phyloP scores from a whole-genome alignment of 2,329 filamentous ascomycete genomes.

The Colletotrichum karsti region DNA sequence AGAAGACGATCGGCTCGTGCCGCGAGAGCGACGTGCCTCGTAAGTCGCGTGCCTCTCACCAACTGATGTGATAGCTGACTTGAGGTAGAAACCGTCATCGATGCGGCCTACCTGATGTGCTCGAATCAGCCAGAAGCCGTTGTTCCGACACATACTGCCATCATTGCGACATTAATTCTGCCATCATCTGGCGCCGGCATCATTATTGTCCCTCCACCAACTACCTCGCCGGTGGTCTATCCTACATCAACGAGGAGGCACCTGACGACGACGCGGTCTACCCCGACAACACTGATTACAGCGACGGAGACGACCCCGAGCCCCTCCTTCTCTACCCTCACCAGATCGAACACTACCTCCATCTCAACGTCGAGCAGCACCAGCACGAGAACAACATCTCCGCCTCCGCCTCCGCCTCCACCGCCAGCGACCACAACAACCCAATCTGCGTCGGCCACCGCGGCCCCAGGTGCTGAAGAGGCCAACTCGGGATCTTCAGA shows the following conservation, averaged over 20 bases:
- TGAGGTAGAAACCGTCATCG: constrained; percentile 47
- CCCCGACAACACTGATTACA: constrained; percentile 20
- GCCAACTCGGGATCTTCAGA: constrained; percentile 13
- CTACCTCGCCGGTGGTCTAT: not conserved
- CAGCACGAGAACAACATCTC: not conserved
- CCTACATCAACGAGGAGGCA: constrained; percentile 22
- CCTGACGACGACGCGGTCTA: constrained; percentile 8
- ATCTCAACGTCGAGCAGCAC: constrained; percentile 24
- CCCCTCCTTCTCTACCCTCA: constrained; percentile 26
- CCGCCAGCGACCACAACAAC: constrained; percentile 6
- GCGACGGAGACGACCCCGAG: constrained; percentile 5
- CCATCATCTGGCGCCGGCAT: constrained; percentile 44
- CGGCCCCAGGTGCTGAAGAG: constrained; percentile 16
- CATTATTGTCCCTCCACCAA: constrained; percentile 36
- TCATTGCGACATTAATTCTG: constrained; percentile 64
- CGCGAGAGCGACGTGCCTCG: constrained; percentile 50
- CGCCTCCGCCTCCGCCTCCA: constrained; percentile 6
- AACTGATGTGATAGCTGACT: not conserved
- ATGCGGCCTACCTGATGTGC: constrained; percentile 69
- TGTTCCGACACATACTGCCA: constrained; percentile 64
- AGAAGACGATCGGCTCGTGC: constrained; percentile 60
- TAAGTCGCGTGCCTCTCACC: constrained; percentile 33
- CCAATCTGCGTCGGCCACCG: constrained; percentile 6
- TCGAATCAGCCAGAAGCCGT: constrained; percentile 55
- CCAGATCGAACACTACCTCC: constrained; percentile 3